Conservation (phyloP, 805 yeast genomes). For the Metschnikowia santaceciliae region DNA sequence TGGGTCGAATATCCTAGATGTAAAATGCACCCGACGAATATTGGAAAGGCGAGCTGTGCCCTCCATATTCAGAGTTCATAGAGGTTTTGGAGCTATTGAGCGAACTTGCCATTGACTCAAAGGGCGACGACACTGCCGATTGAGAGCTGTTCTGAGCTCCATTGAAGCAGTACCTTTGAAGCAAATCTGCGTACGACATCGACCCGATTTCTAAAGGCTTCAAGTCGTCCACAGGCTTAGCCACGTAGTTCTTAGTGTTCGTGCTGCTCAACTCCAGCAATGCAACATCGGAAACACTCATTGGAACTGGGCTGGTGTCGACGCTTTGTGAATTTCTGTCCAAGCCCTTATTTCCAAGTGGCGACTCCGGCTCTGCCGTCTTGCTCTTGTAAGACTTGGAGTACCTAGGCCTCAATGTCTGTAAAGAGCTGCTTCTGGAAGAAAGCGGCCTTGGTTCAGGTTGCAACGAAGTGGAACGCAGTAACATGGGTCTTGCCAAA, state of each 20-base stretch:
- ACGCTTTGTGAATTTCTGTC: not conserved
- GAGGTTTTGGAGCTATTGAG: constrained; percentile 13
- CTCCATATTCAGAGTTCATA: constrained; percentile 17
- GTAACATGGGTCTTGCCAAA: constrained; percentile 1
- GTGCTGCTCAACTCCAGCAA: not conserved
- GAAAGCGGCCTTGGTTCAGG: not conserved
- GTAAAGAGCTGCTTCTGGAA: not conserved
- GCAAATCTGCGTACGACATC: constrained; percentile 30
- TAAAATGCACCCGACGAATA: constrained; percentile 32
- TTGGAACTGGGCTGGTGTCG: not conserved
- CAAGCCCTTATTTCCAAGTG: constrained; percentile 1
- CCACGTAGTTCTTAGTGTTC: not conserved
- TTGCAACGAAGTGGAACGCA: not conserved
- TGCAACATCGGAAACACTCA: not conserved
- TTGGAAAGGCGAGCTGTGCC: constrained; percentile 29
- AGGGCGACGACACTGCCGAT: constrained; percentile 5
- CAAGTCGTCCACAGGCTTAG: constrained; percentile 3
- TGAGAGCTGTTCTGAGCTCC: constrained; percentile 18
- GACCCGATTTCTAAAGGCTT: constrained; percentile 18
- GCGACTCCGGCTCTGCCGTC: constrained; percentile 5
- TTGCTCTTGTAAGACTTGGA: constrained; percentile 27
- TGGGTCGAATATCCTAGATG: constrained; percentile 8
- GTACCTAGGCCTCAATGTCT: constrained; percentile 17
- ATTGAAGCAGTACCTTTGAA: constrained; percentile 35
- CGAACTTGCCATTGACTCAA: constrained; percentile 7